Evolutionary conservation across 352 stramenopile species (phyloP).

Genomic region (Pythium coloratum): DNA sequence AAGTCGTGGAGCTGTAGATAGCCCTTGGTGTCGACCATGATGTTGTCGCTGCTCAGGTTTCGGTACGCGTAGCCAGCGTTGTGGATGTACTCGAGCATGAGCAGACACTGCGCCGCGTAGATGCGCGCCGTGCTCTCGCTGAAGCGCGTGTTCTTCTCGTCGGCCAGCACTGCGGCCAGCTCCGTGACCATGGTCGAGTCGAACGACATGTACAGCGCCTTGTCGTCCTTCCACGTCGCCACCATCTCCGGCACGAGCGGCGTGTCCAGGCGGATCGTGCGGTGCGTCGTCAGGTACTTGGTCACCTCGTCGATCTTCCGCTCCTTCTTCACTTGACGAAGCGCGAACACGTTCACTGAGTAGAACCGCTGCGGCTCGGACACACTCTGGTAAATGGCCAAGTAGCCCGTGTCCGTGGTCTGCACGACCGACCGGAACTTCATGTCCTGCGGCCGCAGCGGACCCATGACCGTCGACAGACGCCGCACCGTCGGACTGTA

Average conservation of each 20-base stretch:
- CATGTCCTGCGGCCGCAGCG: constrained; percentile 58
- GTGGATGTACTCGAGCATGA: constrained; percentile 87
- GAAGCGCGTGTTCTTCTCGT: constrained; percentile 58
- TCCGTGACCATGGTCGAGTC: constrained; percentile 71
- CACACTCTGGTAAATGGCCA: constrained; percentile 71
- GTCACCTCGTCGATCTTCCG: constrained; percentile 71
- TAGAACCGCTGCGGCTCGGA: constrained; percentile 63
- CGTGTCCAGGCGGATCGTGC: constrained; percentile 68
- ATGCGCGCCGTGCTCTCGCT: constrained; percentile 53
- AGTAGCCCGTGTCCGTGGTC: constrained; percentile 71
- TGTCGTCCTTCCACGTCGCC: constrained; percentile 75
- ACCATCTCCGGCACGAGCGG: constrained; percentile 73
- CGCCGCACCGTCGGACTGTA: constrained; percentile 55
- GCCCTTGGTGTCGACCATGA: constrained; percentile 77
- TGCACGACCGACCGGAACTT: constrained; percentile 73
- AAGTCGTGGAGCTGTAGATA: constrained; percentile 89
- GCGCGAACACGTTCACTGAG: constrained; percentile 78
- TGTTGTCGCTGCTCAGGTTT: constrained; percentile 85
- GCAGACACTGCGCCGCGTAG: constrained; percentile 69
- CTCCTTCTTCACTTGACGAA: constrained; percentile 67
- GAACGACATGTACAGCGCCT: constrained; percentile 81
- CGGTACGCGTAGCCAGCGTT: constrained; percentile 77
- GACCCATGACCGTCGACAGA: constrained; percentile 48
- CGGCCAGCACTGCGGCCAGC: constrained; percentile 54
- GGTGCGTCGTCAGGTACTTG: constrained; percentile 66